A percentile compares a stretch with the other conserved stretches of the same genome.
Evolutionary conservation across 495 filamentous ascomycete species (phyloP).

Genomic region (Bombardia bombarda): DNA sequence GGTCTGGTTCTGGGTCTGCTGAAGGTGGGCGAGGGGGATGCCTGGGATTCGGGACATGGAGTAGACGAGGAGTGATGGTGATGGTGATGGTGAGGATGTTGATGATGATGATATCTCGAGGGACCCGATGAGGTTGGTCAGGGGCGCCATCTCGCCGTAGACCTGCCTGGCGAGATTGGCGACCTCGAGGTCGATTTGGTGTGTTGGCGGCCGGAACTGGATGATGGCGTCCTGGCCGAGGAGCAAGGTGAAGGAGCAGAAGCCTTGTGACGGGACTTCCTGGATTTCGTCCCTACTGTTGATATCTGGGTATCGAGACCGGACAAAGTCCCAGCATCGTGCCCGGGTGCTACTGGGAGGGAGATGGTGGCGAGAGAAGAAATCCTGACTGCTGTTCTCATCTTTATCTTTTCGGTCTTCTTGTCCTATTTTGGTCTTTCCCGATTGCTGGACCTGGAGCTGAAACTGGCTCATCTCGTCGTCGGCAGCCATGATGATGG

Average conservation of each 20-base stretch:
- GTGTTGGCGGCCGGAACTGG: constrained; percentile 40
- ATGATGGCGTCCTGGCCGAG: constrained; percentile 31
- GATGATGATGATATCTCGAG: not conserved
- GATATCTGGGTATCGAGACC: not conserved
- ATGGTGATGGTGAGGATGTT: not conserved
- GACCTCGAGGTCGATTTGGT: constrained; percentile 34
- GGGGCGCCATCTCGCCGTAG: constrained; percentile 32
- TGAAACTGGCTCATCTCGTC: not conserved
- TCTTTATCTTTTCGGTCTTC: not conserved
- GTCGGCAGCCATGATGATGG: too few species aligned
- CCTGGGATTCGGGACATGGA: constrained; percentile 35
- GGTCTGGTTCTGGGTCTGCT: not conserved
- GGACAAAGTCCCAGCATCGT: constrained; percentile 2
- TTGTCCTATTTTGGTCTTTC: too few species aligned
- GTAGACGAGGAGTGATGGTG: constrained; percentile 25
- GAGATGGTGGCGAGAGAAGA: constrained; percentile 9
- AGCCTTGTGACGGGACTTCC: constrained; percentile 35
- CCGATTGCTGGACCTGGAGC: too few species aligned
- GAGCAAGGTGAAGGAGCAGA: constrained; percentile 44
- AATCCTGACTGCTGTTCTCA: not conserved
- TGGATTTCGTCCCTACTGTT: constrained; percentile 1
- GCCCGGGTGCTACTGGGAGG: not conserved
- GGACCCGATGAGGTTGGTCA: constrained; percentile 20
- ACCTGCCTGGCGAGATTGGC: constrained; percentile 28
- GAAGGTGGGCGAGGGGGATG: constrained; percentile 23